A percentile compares a stretch with the other conserved stretches of the same genome.
Evolutionary conservation across 169 alveolate species (phyloP).

Genomic region (Eimeria brunetti): DNA sequence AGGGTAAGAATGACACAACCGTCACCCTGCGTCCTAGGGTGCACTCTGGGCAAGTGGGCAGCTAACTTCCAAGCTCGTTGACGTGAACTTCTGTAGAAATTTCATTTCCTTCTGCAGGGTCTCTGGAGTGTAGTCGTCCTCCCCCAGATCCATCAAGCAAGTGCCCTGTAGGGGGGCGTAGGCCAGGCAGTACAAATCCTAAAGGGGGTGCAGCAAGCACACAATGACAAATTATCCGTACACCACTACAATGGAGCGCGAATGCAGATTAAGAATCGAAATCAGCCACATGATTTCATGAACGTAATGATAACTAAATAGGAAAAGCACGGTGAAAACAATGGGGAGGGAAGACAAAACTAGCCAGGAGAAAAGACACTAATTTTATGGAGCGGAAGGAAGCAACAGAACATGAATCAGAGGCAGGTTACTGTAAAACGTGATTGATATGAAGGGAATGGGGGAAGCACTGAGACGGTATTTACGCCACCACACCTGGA

Average conservation of each 20-base stretch:
- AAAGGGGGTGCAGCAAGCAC: background rate
- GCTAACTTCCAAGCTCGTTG: constrained; percentile 38
- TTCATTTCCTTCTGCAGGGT: constrained; percentile 60
- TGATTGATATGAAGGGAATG: background rate
- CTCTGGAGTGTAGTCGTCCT: constrained; percentile 70
- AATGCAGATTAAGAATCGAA: background rate
- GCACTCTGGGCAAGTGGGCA: background rate
- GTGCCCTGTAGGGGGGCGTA: constrained; percentile 80
- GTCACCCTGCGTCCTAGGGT: background rate
- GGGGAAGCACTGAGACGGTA: background rate
- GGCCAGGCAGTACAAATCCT: constrained; percentile 80
- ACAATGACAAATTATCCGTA: background rate
- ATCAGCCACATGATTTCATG: background rate
- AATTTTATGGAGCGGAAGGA: background rate
- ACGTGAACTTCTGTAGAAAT: constrained; percentile 41
- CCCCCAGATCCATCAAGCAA: constrained; percentile 61
- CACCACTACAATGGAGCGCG: background rate
- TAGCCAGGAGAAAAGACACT: background rate
- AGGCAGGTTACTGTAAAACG: too few species aligned
- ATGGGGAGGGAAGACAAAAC: background rate
- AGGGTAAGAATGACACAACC: too few species aligned
- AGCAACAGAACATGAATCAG: too few species aligned
- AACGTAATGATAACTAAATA: background rate
- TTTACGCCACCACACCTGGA: constrained; percentile 19
- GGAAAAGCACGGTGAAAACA: background rate